Evolutionary conservation across 768 basidiomycete species (phyloP).

Genomic region (Leccinum fibrillosum): DNA sequence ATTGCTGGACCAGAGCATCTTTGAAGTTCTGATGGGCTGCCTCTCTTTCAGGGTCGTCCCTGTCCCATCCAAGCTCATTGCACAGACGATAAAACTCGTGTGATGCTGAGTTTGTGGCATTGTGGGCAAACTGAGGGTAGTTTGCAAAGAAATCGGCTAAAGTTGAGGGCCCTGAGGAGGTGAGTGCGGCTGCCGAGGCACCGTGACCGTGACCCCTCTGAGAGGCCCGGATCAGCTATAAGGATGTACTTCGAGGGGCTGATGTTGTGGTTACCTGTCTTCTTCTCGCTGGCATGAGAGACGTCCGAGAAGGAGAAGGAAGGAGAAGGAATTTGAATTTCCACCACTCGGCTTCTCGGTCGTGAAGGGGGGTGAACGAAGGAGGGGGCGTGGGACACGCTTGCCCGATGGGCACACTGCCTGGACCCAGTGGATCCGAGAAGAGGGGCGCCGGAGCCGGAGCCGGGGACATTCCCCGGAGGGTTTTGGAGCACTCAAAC

Average conservation of each 20-base stretch:
- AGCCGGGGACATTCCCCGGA: too few relatives aligned
- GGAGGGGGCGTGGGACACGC: too few relatives aligned
- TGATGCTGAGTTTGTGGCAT: conserved; percentile 3
- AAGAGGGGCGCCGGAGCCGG: too few relatives aligned
- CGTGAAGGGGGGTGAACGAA: too few relatives aligned
- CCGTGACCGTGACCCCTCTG: background rate
- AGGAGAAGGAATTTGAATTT: background rate
- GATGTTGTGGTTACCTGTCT: background rate
- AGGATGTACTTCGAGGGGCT: background rate
- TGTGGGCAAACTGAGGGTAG: background rate
- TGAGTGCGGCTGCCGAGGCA: background rate
- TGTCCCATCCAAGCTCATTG: conserved; percentile 7
- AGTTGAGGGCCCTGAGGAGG: background rate
- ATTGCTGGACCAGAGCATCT: conserved; percentile 11
- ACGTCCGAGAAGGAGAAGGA: background rate
- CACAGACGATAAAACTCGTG: conserved; percentile 13
- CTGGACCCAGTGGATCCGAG: too few relatives aligned
- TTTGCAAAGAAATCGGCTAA: background rate
- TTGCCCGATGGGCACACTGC: too few relatives aligned
- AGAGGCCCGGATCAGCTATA: background rate
- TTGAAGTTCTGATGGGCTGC: conserved; percentile 5
- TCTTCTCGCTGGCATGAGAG: background rate
- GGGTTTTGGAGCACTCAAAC: too few relatives aligned
- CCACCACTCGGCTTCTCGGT: background rate
- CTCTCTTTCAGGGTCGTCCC: background rate